These are phyloP conservation scores for Arabidopsis lyrata DNA, from an alignment of 441 rosid species.

Conservation along the genomic window DNA sequence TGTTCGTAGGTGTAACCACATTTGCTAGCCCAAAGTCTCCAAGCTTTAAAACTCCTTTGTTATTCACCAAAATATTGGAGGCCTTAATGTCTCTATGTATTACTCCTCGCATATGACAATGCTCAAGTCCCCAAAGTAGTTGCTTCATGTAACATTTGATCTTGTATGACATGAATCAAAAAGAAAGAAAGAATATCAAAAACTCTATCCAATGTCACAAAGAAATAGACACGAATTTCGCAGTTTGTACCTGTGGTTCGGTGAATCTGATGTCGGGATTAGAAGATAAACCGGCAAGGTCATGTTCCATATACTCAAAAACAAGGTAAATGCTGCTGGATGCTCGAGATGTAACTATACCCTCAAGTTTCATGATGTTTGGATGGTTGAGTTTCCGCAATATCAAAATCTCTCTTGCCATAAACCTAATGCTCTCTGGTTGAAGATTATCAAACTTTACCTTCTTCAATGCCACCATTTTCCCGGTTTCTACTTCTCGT, in stretches of 20 bases:
- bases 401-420: slow-evolving; percentile 89
- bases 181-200: neutral
- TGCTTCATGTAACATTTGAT: slow-evolving; percentile 93
- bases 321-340: slow-evolving; percentile 82
- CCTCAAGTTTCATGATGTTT: slow-evolving; percentile 79
- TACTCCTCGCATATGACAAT: slow-evolving; percentile 80
- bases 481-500: slow-evolving; percentile 77
- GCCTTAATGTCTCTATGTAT: slow-evolving; percentile 89
- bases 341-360: slow-evolving; percentile 78
- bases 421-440: slow-evolving; percentile 87
- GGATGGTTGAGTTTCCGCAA: slow-evolving; percentile 94
- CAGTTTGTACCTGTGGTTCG: slow-evolving; percentile 66
- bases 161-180: slow-evolving; percentile 44
- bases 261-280: slow-evolving; percentile 67
- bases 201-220: neutral
- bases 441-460: slow-evolving; percentile 87
- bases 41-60: slow-evolving; percentile 75
- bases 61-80: slow-evolving; percentile 85
- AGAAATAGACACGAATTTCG: neutral
- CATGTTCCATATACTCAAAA: slow-evolving; percentile 97
- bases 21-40: slow-evolving; percentile 94
- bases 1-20: slow-evolving; percentile 55
- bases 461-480: slow-evolving; percentile 87
- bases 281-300: slow-evolving; percentile 81
- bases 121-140: slow-evolving; percentile 80